Evolutionary conservation across 2,329 filamentous ascomycete species (phyloP).

Genomic region (Paecilomyces formosus): DNA sequence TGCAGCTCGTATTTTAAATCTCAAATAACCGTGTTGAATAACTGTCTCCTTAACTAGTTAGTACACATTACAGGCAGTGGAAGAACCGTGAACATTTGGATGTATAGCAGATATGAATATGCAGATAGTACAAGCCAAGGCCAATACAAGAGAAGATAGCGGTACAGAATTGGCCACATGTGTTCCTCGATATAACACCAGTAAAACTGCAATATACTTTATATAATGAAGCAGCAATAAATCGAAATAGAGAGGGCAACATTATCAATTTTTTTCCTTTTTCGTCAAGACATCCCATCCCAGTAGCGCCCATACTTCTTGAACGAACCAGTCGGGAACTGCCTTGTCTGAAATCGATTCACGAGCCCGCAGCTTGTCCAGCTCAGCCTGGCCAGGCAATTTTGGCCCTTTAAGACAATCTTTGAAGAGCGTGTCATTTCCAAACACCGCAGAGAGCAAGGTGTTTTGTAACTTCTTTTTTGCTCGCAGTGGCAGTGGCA

Average conservation of each 20-base stretch:
- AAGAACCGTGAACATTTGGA: background rate
- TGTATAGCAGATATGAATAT: too few species aligned
- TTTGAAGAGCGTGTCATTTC: slow-evolving; percentile 23
- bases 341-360: slow-evolving; percentile 20
- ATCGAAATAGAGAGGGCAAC: background rate
- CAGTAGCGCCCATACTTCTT: slow-evolving; percentile 50
- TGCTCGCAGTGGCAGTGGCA: slow-evolving; percentile 12
- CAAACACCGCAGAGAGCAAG: slow-evolving; percentile 35
- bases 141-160: background rate
- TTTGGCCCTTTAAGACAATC: slow-evolving; percentile 16
- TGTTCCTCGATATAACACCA: background rate
- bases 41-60: background rate
- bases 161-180: background rate
- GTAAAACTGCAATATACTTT: background rate
- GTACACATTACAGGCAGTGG: background rate
- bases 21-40: too few species aligned
- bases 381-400: slow-evolving; percentile 11
- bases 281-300: slow-evolving; percentile 45
- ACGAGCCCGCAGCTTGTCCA: slow-evolving; percentile 5
- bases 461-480: slow-evolving; percentile 32
- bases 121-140: too few species aligned
- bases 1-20: slow-evolving; percentile 33
- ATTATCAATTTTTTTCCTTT: background rate
- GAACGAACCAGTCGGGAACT: slow-evolving; percentile 47
- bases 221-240: background rate